Percentiles rank a stretch among this genome's conserved stretches.
These are phyloP conservation scores for Tripidium arundinaceum DNA, from an alignment of 202 grass and related monocot genomes.

Conservation along the genomic window DNA sequence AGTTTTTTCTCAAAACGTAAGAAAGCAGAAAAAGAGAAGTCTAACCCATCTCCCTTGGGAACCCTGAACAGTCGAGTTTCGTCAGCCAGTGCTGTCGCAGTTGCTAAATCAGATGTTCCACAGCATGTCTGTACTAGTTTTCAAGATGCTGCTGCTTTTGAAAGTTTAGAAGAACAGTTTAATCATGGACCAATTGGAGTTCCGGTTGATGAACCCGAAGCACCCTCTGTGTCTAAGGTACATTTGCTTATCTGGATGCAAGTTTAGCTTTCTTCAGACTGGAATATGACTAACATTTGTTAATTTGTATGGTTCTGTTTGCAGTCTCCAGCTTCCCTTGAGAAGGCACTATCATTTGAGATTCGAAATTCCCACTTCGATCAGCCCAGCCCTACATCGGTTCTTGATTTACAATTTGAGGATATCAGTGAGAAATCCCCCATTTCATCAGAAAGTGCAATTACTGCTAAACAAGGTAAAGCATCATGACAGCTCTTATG, in stretches of 20 bases:
- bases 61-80: constrained; percentile 15
- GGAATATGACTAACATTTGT: background rate
- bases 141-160: constrained; percentile 17
- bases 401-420: constrained; percentile 60
- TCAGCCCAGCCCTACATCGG: constrained; percentile 74
- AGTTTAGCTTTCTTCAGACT: constrained; percentile 12
- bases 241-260: constrained; percentile 15
- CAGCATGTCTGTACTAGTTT: constrained; percentile 2
- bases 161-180: constrained; percentile 34
- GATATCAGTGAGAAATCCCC: constrained; percentile 43
- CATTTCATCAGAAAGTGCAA: constrained; percentile 42
- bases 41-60: constrained; percentile 20
- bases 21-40: constrained; percentile 62
- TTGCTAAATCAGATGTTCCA: constrained; percentile 21
- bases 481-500: background rate
- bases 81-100: background rate
- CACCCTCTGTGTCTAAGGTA: constrained; percentile 35
- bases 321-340: constrained; percentile 39
- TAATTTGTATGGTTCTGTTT: constrained; percentile 43
- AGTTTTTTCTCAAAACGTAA: constrained; percentile 76
- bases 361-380: constrained; percentile 46
- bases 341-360: constrained; percentile 51
- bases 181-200: constrained; percentile 31
- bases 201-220: constrained; percentile 30
- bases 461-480: constrained; percentile 56